Conservation (phyloP, 2,329 filamentous ascomycete species). For the Xylaria digitata region DNA sequence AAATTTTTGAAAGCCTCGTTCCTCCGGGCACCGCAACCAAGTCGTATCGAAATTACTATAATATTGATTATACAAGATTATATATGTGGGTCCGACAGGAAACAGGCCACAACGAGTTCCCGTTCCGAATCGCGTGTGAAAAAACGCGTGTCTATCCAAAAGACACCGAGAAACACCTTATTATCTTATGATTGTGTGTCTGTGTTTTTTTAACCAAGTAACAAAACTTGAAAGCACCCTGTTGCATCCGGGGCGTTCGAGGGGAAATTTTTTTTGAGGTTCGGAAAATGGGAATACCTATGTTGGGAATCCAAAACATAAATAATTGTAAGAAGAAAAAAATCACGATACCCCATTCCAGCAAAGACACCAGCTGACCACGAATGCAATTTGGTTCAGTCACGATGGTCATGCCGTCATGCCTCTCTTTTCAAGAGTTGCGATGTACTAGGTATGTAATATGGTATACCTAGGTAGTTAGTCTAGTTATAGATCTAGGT, state of each 20-base stretch:
- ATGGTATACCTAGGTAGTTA: too few relatives aligned
- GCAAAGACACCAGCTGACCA: constrained; percentile 11
- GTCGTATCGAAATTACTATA: too few relatives aligned
- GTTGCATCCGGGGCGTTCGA: too few relatives aligned
- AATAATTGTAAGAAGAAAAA: background rate
- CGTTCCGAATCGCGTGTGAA: constrained; percentile 10
- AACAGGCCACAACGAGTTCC: background rate
- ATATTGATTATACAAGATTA: too few relatives aligned
- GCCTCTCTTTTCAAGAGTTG: background rate
- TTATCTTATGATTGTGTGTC: constrained; percentile 7
- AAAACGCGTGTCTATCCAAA: constrained; percentile 8
- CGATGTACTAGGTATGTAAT: too few relatives aligned
- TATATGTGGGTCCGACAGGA: background rate
- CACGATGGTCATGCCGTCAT: constrained; percentile 19
- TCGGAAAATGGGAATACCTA: too few relatives aligned
- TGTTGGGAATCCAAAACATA: background rate
- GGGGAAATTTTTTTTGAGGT: too few relatives aligned
- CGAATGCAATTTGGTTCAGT: constrained; percentile 4
- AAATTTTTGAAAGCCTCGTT: too few relatives aligned
- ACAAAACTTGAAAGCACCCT: too few relatives aligned
- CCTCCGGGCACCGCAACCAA: too few relatives aligned
- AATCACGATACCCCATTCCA: constrained; percentile 4
- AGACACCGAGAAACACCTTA: background rate
- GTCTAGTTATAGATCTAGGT: too few relatives aligned
- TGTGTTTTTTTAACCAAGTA: background rate